Percentiles rank a stretch among this genome's conserved stretches.
These are phyloP conservation scores for Paramecium tetraurelia DNA, from an alignment of 73 alveolate genomes.

Conservation along the genomic window DNA sequence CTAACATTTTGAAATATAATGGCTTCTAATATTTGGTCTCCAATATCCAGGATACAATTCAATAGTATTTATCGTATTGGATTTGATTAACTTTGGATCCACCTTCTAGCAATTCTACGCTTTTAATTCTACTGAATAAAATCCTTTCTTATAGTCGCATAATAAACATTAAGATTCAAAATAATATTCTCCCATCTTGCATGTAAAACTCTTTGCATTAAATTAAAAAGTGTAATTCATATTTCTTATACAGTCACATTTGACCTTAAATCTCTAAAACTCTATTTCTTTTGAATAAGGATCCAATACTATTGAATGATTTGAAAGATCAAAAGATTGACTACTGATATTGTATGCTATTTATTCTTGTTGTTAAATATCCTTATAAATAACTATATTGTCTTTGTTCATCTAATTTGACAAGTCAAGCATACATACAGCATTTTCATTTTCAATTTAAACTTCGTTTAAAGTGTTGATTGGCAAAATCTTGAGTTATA, in stretches of 20 bases:
- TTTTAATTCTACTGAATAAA: neutral
- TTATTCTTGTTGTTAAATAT: neutral
- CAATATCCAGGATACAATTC: neutral
- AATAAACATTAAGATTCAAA: neutral
- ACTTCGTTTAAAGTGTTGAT: neutral
- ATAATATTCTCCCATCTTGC: conserved; percentile 13
- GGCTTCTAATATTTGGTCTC: neutral
- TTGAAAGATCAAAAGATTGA: neutral
- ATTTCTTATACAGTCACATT: neutral
- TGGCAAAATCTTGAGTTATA: neutral
- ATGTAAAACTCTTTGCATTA: neutral
- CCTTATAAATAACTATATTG: neutral
- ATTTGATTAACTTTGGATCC: neutral
- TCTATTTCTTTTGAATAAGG: neutral
- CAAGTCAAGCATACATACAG: neutral
- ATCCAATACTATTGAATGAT: neutral
- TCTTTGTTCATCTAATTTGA: neutral
- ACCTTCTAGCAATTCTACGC: neutral
- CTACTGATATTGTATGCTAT: neutral
- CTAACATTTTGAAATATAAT: neutral
- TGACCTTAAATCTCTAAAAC: neutral
- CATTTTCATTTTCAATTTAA: neutral
- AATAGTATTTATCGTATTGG: neutral
- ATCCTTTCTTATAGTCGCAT: neutral
- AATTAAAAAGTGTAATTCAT: neutral